Evolutionary conservation across 1,139 yeast species (phyloP).

Genomic region (Kodamaea ohmeri): DNA sequence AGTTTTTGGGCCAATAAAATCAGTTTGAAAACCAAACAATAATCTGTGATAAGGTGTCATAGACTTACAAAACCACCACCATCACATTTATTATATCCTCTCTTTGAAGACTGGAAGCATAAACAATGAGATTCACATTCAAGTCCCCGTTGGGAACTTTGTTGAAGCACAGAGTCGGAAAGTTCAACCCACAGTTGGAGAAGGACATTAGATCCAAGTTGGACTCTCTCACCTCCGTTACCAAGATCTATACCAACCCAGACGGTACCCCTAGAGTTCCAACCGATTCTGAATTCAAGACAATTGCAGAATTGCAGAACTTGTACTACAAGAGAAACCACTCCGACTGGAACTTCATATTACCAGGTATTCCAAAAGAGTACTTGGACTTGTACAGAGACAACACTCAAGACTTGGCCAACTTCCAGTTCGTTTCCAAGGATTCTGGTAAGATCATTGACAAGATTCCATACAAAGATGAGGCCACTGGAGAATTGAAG

Average conservation of each 20-base stretch:
- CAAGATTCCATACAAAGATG: slow-evolving; percentile 81
- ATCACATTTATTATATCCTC: background rate
- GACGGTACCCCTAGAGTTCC: slow-evolving; percentile 79
- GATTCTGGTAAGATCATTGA: slow-evolving; percentile 71
- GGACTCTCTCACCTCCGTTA: slow-evolving; percentile 52
- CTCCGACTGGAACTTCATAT: slow-evolving; percentile 58
- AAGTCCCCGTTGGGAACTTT: slow-evolving; percentile 42
- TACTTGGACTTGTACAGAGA: slow-evolving; percentile 59
- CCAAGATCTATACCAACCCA: slow-evolving; percentile 65
- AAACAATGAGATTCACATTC: slow-evolving; percentile 44
- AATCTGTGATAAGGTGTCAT: slow-evolving; percentile 8
- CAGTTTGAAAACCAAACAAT: slow-evolving; percentile 11
- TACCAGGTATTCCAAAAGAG: slow-evolving; percentile 52
- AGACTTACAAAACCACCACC: background rate
- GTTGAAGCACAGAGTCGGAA: slow-evolving; percentile 37
- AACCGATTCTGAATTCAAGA: slow-evolving; percentile 67
- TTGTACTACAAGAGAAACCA: slow-evolving; percentile 60
- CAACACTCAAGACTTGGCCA: slow-evolving; percentile 62
- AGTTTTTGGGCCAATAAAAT: slow-evolving; percentile 12
- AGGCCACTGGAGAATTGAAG: slow-evolving; percentile 71
- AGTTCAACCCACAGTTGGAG: slow-evolving; percentile 43
- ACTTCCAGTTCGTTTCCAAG: slow-evolving; percentile 59
- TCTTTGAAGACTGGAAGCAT: background rate
- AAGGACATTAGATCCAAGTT: slow-evolving; percentile 43
- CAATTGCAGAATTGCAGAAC: slow-evolving; percentile 68